A percentile compares a stretch with the other conserved stretches of the same genome.
These are phyloP conservation scores for Biscogniauxia sp. DNA, from an alignment of 2,329 filamentous ascomycete species.

Conservation along the genomic window DNA sequence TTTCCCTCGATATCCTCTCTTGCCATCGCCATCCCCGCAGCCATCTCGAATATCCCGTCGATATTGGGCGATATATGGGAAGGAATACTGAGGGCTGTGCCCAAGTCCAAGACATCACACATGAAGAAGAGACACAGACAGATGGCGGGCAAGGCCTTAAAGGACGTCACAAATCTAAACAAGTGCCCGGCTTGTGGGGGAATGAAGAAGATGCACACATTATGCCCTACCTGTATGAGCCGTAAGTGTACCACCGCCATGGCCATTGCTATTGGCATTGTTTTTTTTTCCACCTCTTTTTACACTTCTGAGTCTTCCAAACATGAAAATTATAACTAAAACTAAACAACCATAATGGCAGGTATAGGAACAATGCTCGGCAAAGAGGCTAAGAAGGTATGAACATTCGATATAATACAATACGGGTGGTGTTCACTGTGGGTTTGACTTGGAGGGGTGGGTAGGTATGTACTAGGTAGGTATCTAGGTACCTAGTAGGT, in stretches of 20 bases:
- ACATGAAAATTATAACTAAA: background rate
- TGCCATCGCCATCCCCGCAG: constrained; percentile 57
- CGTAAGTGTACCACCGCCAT: constrained; percentile 53
- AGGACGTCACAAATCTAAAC: constrained; percentile 85
- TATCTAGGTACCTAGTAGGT: no score
- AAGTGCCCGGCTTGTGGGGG: constrained; percentile 87
- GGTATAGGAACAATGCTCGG: constrained; percentile 25
- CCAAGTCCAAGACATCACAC: constrained; percentile 98
- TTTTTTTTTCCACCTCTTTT: constrained; percentile 1
- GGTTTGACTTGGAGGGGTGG: no score
- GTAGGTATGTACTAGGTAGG: no score
- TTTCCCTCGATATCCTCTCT: constrained; percentile 52
- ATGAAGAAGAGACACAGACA: constrained; percentile 91
- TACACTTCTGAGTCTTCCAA: background rate
- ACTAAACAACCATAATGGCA: constrained; percentile 13
- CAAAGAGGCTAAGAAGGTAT: constrained; percentile 21
- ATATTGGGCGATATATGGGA: constrained; percentile 88
- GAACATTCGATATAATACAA: background rate
- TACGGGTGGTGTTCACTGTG: no score
- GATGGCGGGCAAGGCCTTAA: constrained; percentile 91
- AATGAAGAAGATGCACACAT: constrained; percentile 80
- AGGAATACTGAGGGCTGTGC: constrained; percentile 84
- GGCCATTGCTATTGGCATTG: no score
- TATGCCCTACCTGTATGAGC: constrained; percentile 84
- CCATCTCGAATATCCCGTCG: constrained; percentile 62